Conservation (phyloP, 2,329 filamentous ascomycete genomes). For the Zymoseptoria tritici region DNA sequence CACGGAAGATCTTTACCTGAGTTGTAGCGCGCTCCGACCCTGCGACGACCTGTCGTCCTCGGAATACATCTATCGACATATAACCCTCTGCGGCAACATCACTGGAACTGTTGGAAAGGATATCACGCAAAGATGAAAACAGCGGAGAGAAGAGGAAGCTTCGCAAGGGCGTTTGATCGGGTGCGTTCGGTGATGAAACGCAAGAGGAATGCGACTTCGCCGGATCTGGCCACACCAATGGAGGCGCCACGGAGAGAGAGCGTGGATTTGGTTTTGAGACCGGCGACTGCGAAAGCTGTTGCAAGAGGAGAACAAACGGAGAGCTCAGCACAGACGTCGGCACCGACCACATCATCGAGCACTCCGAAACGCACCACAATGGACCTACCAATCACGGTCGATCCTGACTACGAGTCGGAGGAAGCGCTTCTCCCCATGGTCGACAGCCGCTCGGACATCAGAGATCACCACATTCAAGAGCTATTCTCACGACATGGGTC, state of each 20-base stretch:
- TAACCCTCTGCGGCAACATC: neutral
- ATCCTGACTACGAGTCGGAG: slow-evolving; percentile 14
- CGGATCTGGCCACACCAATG: neutral
- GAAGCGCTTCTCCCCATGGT: slow-evolving; percentile 17
- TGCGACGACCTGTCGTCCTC: neutral
- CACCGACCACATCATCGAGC: neutral
- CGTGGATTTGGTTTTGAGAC: slow-evolving; percentile 2
- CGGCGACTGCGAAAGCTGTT: neutral
- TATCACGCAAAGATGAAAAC: neutral
- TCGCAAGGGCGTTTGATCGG: slow-evolving; percentile 21
- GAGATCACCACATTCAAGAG: slow-evolving; percentile 26
- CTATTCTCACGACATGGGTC: slow-evolving; percentile 39
- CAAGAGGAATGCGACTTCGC: slow-evolving; percentile 9
- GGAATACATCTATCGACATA: neutral
- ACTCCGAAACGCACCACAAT: slow-evolving; percentile 1
- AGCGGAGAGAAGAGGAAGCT: slow-evolving; percentile 14
- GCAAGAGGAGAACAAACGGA: slow-evolving; percentile 1
- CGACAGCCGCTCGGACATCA: slow-evolving; percentile 10
- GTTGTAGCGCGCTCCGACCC: neutral
- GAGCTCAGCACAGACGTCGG: neutral
- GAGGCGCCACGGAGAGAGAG: slow-evolving; percentile 2
- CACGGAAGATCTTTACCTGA: neutral
- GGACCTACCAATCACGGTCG: slow-evolving; percentile 9
- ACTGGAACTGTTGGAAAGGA: neutral
- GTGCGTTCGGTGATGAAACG: slow-evolving; percentile 19